Conservation (phyloP, 108 stramenopile species). For the Craspedostauros australis region DNA sequence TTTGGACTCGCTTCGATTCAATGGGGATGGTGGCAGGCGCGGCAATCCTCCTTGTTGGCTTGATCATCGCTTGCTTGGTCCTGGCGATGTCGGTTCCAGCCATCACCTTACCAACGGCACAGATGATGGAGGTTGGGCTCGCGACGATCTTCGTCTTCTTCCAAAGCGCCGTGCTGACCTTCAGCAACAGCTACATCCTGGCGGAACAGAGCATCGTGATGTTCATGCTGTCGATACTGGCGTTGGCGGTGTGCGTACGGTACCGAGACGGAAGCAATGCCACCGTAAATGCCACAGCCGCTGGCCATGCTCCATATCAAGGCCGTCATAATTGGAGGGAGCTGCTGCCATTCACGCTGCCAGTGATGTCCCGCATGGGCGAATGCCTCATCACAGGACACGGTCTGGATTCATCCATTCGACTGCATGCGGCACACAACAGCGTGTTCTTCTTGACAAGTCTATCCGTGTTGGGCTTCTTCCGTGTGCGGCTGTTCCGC, state of each 20-base stretch:
- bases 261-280: conserved; percentile 17
- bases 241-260: conserved; percentile 27
- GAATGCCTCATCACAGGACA: conserved; percentile 65
- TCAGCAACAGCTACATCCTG: conserved; percentile 76
- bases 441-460: conserved; percentile 54
- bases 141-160: conserved; percentile 48
- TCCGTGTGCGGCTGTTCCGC: conserved; percentile 30
- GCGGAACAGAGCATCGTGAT: conserved; percentile 57
- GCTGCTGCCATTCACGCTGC: conserved; percentile 36
- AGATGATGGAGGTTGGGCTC: conserved; percentile 26
- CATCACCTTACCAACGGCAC: conserved; percentile 24
- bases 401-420: conserved; percentile 76
- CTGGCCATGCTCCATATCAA: no score
- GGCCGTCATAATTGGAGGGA: no score
- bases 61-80: conserved; percentile 34
- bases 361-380: conserved; percentile 40
- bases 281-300: no score
- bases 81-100: no score
- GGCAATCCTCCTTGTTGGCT: no score
- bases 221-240: conserved; percentile 55
- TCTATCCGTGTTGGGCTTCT: conserved; percentile 26
- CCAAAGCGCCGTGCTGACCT: conserved; percentile 61
- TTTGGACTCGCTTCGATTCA: conserved; percentile 84
- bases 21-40: conserved; percentile 68
- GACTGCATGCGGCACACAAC: conserved; percentile 58